Evolutionary conservation across 139 green algal species (phyloP).

Genomic region (Micractinium sp.): DNA sequence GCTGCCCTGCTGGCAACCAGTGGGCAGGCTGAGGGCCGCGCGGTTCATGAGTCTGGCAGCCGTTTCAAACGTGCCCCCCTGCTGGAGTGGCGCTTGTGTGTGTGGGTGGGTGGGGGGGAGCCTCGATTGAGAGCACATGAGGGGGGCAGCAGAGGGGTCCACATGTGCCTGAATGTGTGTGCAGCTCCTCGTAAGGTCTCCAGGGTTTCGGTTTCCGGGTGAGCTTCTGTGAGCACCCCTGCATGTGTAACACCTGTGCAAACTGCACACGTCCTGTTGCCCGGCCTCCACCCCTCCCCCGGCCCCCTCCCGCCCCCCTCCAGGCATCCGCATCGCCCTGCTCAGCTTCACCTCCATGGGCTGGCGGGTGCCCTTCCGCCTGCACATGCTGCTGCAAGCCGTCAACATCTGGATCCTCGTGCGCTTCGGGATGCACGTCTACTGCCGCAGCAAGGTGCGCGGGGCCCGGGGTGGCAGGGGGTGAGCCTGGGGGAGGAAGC

Average conservation of each 20-base stretch:
- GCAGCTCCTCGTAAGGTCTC: too few relatives aligned
- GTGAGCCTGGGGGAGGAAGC: not conserved
- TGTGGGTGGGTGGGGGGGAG: too few relatives aligned
- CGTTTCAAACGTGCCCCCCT: not conserved
- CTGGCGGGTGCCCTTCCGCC: constrained; percentile 1
- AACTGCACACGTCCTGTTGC: too few relatives aligned
- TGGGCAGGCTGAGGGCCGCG: too few relatives aligned
- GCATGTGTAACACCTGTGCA: too few relatives aligned
- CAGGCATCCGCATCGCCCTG: constrained; percentile 3
- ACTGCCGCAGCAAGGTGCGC: not conserved
- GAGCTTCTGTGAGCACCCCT: too few relatives aligned
- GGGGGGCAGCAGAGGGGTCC: too few relatives aligned
- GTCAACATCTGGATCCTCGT: not conserved
- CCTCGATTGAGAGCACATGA: too few relatives aligned
- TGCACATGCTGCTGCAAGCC: constrained; percentile 7
- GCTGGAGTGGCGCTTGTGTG: too few relatives aligned
- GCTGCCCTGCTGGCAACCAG: not conserved
- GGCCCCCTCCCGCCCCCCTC: not conserved
- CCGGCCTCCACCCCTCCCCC: not conserved
- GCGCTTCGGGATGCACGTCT: not conserved
- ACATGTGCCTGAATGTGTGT: too few relatives aligned
- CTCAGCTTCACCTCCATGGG: not conserved
- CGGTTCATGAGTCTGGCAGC: not conserved
- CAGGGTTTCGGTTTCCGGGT: too few relatives aligned
- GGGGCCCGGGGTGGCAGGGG: not conserved